These are phyloP conservation scores for Colletotrichum lindemuthianum DNA, from an alignment of 2,329 filamentous ascomycete species.

Conservation along the genomic window DNA sequence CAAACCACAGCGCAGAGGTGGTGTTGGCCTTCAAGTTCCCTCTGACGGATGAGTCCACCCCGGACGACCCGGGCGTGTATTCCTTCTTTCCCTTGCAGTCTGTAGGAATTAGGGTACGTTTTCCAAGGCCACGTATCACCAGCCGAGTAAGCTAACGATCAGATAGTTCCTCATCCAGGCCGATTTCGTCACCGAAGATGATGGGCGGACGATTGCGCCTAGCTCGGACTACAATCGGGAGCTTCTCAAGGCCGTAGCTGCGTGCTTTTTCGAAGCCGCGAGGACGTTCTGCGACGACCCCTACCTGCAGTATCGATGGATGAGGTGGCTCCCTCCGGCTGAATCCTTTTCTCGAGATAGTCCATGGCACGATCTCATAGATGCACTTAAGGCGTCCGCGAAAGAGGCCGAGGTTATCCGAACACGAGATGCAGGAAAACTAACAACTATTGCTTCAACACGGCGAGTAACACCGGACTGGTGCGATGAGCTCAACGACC, in stretches of 20 bases:
- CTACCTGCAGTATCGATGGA: conserved; percentile 54
- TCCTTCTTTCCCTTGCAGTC: conserved; percentile 56
- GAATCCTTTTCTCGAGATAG: neutral
- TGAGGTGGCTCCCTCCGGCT: conserved; percentile 53
- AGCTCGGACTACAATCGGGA: conserved; percentile 50
- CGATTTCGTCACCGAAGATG: conserved; percentile 60
- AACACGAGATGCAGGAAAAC: neutral
- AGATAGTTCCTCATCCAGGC: conserved; percentile 57
- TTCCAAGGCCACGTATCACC: neutral
- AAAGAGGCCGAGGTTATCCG: neutral
- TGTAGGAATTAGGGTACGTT: conserved; percentile 50
- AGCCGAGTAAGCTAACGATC: neutral
- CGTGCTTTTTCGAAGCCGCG: conserved; percentile 51
- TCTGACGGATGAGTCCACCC: conserved; percentile 43
- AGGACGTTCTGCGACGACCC: conserved; percentile 50
- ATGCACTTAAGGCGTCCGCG: neutral
- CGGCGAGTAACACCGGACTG: neutral
- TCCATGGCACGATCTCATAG: neutral
- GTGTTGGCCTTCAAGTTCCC: conserved; percentile 56
- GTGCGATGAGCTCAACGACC: neutral
- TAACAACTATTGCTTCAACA: neutral
- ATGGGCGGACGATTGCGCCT: conserved; percentile 52
- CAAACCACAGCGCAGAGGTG: conserved; percentile 46
- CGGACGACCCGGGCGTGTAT: conserved; percentile 54
- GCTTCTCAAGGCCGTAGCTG: conserved; percentile 46